Conservation (phyloP, 2,329 filamentous ascomycete genomes). For the Colletotrichum viniferum region DNA sequence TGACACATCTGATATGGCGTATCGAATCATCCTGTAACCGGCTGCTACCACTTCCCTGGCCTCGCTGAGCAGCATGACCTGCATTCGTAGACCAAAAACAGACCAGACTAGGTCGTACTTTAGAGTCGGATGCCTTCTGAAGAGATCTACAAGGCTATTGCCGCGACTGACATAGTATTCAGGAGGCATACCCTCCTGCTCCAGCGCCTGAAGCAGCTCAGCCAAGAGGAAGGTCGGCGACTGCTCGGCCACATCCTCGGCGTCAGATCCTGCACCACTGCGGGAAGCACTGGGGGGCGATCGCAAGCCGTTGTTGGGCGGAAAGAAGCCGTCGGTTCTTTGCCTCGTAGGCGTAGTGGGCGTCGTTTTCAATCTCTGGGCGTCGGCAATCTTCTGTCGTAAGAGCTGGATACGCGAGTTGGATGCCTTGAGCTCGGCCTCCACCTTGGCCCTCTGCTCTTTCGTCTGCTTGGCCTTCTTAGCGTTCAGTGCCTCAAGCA, state of each 20-base stretch:
- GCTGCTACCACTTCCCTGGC: conserved; percentile 95
- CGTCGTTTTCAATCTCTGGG: conserved; percentile 54
- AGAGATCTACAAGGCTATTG: conserved; percentile 94
- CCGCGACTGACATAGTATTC: conserved; percentile 96
- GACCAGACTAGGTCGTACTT: conserved; percentile 98
- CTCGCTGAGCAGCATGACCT: conserved; percentile 94
- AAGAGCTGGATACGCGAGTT: conserved; percentile 73
- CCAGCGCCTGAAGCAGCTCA: conserved; percentile 88
- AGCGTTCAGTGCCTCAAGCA: conserved; percentile 90
- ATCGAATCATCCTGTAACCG: conserved; percentile 90
- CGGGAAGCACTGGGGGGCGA: conserved; percentile 62
- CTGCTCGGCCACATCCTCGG: conserved; percentile 70
- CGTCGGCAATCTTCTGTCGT: conserved; percentile 63
- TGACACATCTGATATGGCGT: conserved; percentile 89
- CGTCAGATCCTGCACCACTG: conserved; percentile 63
- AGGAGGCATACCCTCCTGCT: conserved; percentile 83
- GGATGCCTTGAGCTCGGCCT: conserved; percentile 88
- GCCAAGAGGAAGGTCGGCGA: conserved; percentile 91
- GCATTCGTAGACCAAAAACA: conserved; percentile 90
- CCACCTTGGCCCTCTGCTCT: conserved; percentile 78
- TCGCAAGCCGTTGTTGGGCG: conserved; percentile 47
- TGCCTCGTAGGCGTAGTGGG: conserved; percentile 57
- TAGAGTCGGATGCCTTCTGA: conserved; percentile 88
- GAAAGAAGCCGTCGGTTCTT: conserved; percentile 53
- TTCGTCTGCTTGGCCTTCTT: conserved; percentile 97